Conservation (phyloP, 2,329 filamentous ascomycete genomes). For the Cyphellophora europaea region DNA sequence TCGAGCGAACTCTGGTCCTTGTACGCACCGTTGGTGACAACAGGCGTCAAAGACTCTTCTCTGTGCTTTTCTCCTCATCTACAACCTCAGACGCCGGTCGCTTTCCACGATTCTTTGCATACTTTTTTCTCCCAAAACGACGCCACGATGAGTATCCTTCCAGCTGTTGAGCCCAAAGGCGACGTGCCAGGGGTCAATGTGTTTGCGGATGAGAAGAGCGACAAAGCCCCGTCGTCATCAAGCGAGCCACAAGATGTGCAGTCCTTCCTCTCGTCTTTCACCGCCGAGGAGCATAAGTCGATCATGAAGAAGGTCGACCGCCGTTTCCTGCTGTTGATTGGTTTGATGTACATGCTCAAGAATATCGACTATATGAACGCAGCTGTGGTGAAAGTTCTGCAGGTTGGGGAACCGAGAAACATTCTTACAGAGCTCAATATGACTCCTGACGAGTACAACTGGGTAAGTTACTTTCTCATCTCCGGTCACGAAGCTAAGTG, state of each 20-base stretch:
- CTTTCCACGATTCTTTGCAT: no score
- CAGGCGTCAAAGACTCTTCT: no score
- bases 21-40: no score
- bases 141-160: no score
- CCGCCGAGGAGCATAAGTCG: slow-evolving; percentile 26
- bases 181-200: not conserved
- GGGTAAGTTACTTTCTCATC: no score
- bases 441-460: slow-evolving; percentile 33
- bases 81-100: no score
- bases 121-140: no score
- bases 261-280: slow-evolving; percentile 30
- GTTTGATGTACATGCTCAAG: slow-evolving; percentile 54
- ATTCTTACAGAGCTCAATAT: slow-evolving; percentile 30
- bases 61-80: no score
- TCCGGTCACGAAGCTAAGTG: not conserved
- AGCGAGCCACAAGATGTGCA: slow-evolving; percentile 5
- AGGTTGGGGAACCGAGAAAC: slow-evolving; percentile 29
- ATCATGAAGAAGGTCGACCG: slow-evolving; percentile 49
- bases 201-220: no score
- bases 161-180: not conserved
- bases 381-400: slow-evolving; percentile 32
- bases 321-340: slow-evolving; percentile 55
- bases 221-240: slow-evolving; percentile 2
- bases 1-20: no score
- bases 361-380: slow-evolving; percentile 34